Base-by-base conservation (phyloP, 1,284 basidiomycete species). In the Pseudozyma sp. region DNA sequence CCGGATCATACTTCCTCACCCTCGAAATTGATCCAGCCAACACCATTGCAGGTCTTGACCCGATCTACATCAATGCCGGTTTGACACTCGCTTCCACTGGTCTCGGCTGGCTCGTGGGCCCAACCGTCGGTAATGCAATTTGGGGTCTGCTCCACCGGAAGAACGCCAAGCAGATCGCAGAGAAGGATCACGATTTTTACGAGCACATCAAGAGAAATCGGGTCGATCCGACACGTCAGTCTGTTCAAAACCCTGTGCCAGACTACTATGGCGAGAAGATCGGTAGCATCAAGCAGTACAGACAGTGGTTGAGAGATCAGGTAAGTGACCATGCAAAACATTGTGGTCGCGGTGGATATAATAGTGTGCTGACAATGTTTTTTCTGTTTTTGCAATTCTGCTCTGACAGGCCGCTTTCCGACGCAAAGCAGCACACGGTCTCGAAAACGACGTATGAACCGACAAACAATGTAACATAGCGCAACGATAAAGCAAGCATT, bases 241-340 rank as follows among this genome's bases (percentile, higher is more conserved):
- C 76, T 10, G 70, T 84, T 44, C 83, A 84, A 66, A 84, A 84
- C 51, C 78, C 78, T 1, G 67, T 83, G 14, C 82, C 82, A 2
- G 82, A 84, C 36, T 82, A 79, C 67, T 84, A 84, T 25, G 81
- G 80, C 16, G 82, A 84, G 34, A 83, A 81, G 73, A 79, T 84
- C 38, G 81, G 79, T 0, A 77, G 69, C 43, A 73, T 84, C 59
- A 67, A 75, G 52, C 64, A 82, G 52, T 84, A 84, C 62, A 72
- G 82, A 18, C 78, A 82, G 59, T 84, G 82, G 82, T 67, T 84
- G n/a, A 69, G 82, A 4, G 81, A 84, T 57, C 80, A 83, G 48
- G 64, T 64, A 50, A 44, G 69, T 71, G 1, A 8, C 21, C 3
- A 18, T 14, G 25, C 25, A 3, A 31, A 31, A 31, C 25, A 31